phyloP scores from a whole-genome alignment of 1,284 basidiomycete genomes.

The Puccinia brachypodii region DNA sequence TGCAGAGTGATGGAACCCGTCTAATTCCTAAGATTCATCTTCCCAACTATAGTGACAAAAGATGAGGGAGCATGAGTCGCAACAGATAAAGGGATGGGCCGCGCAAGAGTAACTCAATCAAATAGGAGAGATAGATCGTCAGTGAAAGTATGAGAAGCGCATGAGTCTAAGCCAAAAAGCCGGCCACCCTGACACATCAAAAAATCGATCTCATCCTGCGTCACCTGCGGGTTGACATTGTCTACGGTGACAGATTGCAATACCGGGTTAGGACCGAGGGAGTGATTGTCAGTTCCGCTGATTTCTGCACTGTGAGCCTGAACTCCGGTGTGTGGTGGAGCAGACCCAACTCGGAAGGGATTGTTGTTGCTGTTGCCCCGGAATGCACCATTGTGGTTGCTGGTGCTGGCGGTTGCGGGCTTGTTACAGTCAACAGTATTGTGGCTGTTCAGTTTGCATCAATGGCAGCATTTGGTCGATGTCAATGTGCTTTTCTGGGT shows the following conservation, averaged over 20 bases:
- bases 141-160: conserved; percentile 6
- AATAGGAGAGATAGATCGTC: not conserved
- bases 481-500: no score
- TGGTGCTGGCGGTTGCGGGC: not conserved
- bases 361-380: not conserved
- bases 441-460: not conserved
- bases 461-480: not conserved
- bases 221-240: not conserved
- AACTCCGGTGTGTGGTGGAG: not conserved
- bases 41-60: conserved; percentile 8
- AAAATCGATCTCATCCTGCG: not conserved
- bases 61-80: not conserved
- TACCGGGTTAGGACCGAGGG: no score
- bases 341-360: not conserved
- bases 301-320: no score
- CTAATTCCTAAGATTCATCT: not conserved
- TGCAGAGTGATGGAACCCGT: not conserved
- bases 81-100: not conserved
- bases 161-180: not conserved
- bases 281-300: no score
- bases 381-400: not conserved
- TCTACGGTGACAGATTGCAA: not conserved
- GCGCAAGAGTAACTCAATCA: not conserved
- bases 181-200: not conserved
- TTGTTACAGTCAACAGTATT: not conserved